A percentile compares a stretch with the other conserved stretches of the same genome.
These are phyloP conservation scores for Tetrahymena elliotti DNA, from an alignment of 73 alveolate genomes.

Conservation along the genomic window DNA sequence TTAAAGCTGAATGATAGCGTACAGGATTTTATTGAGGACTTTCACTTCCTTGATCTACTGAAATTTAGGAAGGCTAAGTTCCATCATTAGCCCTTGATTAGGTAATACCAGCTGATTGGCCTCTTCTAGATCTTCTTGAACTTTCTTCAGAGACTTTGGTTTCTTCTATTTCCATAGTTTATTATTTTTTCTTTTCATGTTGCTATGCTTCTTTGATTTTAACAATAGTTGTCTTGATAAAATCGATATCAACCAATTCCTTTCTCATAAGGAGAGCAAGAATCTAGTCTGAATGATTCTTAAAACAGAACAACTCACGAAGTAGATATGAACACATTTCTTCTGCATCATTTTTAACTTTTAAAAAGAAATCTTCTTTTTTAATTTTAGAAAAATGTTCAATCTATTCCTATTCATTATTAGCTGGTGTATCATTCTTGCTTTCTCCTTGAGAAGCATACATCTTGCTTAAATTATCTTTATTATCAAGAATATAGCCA, in stretches of 20 bases:
- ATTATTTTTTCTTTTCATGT: not conserved
- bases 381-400: not conserved
- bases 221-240: not conserved
- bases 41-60: not conserved
- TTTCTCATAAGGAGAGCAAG: not conserved
- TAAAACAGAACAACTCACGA: not conserved
- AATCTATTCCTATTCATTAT: not conserved
- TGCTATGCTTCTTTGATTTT: not conserved
- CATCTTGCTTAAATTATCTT: not conserved
- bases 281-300: not conserved
- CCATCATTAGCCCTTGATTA: not conserved
- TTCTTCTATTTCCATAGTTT: not conserved
- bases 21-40: not conserved
- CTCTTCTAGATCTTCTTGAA: not conserved
- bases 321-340: not conserved
- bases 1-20: not conserved
- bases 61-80: not conserved
- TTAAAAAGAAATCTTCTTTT: not conserved
- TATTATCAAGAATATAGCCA: not conserved
- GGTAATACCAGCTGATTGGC: not conserved
- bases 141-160: not conserved
- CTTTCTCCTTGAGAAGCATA: not conserved
- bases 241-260: not conserved
- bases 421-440: not conserved
- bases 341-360: not conserved